These are phyloP conservation scores for Penicillium vulpinum DNA, from an alignment of 2,329 filamentous ascomycete species.

Conservation along the genomic window DNA sequence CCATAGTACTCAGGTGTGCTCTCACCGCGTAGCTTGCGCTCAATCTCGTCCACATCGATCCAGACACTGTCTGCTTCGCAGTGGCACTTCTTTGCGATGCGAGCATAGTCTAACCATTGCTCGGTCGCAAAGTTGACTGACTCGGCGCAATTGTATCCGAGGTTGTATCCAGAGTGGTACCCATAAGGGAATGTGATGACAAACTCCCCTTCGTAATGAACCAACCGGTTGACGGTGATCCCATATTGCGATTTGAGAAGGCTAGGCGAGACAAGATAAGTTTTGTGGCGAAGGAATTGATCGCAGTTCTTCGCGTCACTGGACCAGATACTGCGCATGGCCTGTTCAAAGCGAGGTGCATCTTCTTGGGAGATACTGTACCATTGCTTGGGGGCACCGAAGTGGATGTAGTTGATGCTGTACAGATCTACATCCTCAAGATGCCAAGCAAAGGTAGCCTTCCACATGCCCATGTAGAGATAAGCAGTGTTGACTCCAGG, in stretches of 20 bases:
- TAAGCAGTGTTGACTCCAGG: conserved; percentile 98
- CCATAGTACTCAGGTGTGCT: conserved; percentile 56
- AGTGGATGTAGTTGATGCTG: conserved; percentile 99
- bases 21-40: conserved; percentile 89
- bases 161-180: conserved; percentile 96
- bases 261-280: conserved; percentile 90
- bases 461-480: conserved; percentile 98
- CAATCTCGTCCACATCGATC: conserved; percentile 95
- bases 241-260: conserved; percentile 84
- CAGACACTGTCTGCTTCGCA: conserved; percentile 97
- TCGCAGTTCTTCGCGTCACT: conserved; percentile 92
- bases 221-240: conserved; percentile 93
- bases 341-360: conserved; percentile 85
- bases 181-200: conserved; percentile 98
- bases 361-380: conserved; percentile 98
- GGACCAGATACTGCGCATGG: conserved; percentile 85
- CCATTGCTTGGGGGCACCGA: conserved; percentile 98
- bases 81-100: conserved; percentile 94
- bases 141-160: conserved; percentile 98
- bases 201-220: conserved; percentile 95
- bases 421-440: conserved; percentile 97
- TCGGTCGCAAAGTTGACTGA: conserved; percentile 98
- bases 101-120: conserved; percentile 91
- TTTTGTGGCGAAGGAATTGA: conserved; percentile 96
- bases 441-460: conserved; percentile 98